Percentiles rank a stretch among this genome's conserved stretches.
phyloP scores from a whole-genome alignment of 2,329 filamentous ascomycete species.

The Fonsecaea nubica region DNA sequence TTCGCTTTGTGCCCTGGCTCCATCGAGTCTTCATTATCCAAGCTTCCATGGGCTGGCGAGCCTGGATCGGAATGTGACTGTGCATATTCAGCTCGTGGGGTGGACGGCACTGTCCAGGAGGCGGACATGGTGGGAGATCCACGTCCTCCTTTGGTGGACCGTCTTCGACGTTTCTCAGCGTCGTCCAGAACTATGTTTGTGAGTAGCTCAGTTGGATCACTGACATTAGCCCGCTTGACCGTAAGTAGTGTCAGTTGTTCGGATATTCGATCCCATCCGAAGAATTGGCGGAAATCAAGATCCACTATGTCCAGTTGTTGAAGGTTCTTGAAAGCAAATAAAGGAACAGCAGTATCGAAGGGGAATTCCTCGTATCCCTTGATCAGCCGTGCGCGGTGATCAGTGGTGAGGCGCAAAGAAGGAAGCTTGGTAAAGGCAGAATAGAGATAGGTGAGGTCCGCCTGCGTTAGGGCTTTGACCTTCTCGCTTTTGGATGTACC shows the following conservation, averaged over 20 bases:
- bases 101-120: conserved; percentile 68
- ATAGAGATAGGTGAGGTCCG: conserved; percentile 94
- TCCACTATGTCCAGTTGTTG: conserved; percentile 92
- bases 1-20: conserved; percentile 24
- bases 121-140: conserved; percentile 73
- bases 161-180: conserved; percentile 86
- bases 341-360: conserved; percentile 93
- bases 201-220: conserved; percentile 87
- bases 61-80: conserved; percentile 73
- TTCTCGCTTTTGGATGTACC: conserved; percentile 84
- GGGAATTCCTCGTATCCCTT: conserved; percentile 96
- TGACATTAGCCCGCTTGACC: conserved; percentile 83
- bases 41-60: conserved; percentile 59
- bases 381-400: conserved; percentile 88
- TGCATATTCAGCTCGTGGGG: conserved; percentile 68
- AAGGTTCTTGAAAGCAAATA: conserved; percentile 97
- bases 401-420: conserved; percentile 85
- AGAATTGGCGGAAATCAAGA: conserved; percentile 95
- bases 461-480: conserved; percentile 82
- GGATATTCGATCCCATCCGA: conserved; percentile 92
- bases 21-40: conserved; percentile 42
- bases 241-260: conserved; percentile 91
- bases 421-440: conserved; percentile 99
- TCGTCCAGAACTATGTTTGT: conserved; percentile 95
- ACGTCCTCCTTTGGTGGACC: conserved; percentile 75